phyloP scores from a whole-genome alignment of 2,329 filamentous ascomycete genomes.

The Penicillium italicum region DNA sequence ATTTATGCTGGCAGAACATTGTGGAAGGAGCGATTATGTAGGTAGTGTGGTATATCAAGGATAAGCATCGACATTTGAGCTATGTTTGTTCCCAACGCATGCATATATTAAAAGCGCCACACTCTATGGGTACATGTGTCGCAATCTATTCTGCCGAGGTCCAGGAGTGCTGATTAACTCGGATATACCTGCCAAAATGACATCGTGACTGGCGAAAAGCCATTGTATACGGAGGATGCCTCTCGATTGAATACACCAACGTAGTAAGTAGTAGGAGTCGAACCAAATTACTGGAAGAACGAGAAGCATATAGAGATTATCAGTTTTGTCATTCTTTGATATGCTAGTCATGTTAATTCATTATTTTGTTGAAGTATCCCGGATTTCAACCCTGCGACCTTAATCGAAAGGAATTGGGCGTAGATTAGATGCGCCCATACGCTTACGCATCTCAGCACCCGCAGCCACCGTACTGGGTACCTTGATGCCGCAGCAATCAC shows the following conservation, averaged over 20 bases:
- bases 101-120: not conserved
- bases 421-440: slow-evolving; percentile 63
- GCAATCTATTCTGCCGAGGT: not conserved
- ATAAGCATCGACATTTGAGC: not conserved
- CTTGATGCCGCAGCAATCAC: slow-evolving; percentile 96
- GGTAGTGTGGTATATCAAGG: too few relatives aligned
- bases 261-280: too few relatives aligned
- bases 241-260: not conserved
- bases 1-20: not conserved
- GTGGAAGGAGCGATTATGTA: not conserved
- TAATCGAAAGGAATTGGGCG: slow-evolving; percentile 49
- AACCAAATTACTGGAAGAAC: not conserved
- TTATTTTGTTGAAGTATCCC: not conserved
- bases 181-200: not conserved
- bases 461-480: slow-evolving; percentile 93
- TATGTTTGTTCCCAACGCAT: not conserved
- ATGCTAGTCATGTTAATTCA: not conserved
- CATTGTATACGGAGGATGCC: not conserved
- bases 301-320: not conserved
- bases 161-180: not conserved
- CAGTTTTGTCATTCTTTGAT: not conserved
- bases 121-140: not conserved
- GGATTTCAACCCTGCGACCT: not conserved
- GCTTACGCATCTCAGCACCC: slow-evolving; percentile 81
- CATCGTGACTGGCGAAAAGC: not conserved